These are phyloP conservation scores for Byssothecium circinans DNA, from an alignment of 2,329 filamentous ascomycete genomes.

Conservation along the genomic window DNA sequence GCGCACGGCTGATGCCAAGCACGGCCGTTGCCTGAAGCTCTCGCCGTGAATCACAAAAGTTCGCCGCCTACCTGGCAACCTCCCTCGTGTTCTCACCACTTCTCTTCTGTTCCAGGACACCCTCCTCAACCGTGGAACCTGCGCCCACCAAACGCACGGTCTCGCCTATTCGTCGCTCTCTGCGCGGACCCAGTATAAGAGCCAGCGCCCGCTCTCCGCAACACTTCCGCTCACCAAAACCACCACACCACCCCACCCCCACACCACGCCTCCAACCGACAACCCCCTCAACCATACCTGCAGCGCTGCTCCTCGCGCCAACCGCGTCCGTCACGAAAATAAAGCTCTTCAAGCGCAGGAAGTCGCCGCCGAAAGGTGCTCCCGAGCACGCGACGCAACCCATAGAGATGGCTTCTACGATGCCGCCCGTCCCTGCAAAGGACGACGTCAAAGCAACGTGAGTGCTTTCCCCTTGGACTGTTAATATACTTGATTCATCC, in stretches of 20 bases:
- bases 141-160: constrained; percentile 1
- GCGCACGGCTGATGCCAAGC: constrained; percentile 20
- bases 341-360: constrained; percentile 34
- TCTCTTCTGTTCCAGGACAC: constrained; percentile 2
- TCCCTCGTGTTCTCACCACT: constrained; percentile 12
- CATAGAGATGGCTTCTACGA: constrained; percentile 33
- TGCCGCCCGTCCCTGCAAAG: constrained; percentile 54
- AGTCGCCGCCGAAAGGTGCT: constrained; percentile 39
- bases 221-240: background rate
- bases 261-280: constrained; percentile 1
- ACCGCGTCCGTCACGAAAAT: constrained; percentile 19
- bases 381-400: constrained; percentile 36
- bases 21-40: constrained; percentile 37
- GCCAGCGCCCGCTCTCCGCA: background rate
- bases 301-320: background rate
- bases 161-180: background rate
- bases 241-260: background rate
- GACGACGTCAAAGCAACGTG: constrained; percentile 65
- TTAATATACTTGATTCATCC: background rate
- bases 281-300: background rate
- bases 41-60: constrained; percentile 33
- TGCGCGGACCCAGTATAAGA: background rate
- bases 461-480: constrained; percentile 41
- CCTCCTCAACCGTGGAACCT: background rate
- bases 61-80: constrained; percentile 20